Base-by-base conservation (phyloP, 202 grass and related monocot species). In the Panicum virgatum region DNA sequence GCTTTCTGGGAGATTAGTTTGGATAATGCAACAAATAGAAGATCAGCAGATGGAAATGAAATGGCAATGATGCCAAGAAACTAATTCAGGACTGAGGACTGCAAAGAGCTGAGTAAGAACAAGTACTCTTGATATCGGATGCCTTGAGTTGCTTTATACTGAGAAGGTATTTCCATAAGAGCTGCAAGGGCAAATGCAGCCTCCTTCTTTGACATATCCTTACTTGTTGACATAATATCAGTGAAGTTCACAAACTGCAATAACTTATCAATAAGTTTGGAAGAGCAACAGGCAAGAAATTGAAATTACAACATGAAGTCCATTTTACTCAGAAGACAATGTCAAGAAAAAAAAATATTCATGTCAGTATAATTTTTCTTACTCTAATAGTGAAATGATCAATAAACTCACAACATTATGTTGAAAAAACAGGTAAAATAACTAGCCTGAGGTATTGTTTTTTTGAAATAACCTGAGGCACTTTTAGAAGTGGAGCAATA, bases 191-290 rank as follows among this genome's bases (percentile, higher is more conserved):
- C 90, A 86, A 97, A 98, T 75, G 88, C 82, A 75, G 92, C 90
- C 80, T 98, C 96, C 65, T 93, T 93, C 86, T 95, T 98, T 72
- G 89, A 74, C 80, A 88, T 88, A 51, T 92, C 80, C 76, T 80
- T 90, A 15, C 72, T 92, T 83, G 87, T 84, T 51, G 86, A 93
- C 96, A 95, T 98, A 69, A 98, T 98, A 64, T 58, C 82, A 71
- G 92, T 98, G 39, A 98, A 95, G 85, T 98, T 95, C 58, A 98
- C 92, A 86, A 98, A 98, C 96, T 98, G 83, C 84, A 75, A 54
- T n/a, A 76, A 36, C 58, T 60, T 62, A 79, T 54, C 26, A 68
- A 26, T 72, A 62, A 62, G 47, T 68, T 14, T 27, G n/a, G n/a
- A 67, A n/a, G n/a, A n/a, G 8, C 23, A 81, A 59, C 18, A 38